Conservation (phyloP, 2,329 filamentous ascomycete species). For the Paecilomyces dactylethromorphus region DNA sequence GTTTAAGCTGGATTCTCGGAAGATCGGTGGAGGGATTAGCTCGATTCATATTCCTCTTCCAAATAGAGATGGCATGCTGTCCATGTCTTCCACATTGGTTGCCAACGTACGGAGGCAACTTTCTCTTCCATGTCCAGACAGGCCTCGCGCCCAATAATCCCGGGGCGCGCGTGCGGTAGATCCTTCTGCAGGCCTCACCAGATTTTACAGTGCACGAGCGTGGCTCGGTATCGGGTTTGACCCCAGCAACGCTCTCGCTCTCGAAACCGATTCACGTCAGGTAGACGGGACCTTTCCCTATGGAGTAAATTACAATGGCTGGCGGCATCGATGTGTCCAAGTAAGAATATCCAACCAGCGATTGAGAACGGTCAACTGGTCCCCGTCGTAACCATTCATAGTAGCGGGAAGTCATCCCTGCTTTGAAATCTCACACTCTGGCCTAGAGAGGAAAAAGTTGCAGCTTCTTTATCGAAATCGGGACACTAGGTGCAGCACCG, state of each 20-base stretch:
- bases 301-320: conserved; percentile 16
- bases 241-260: conserved; percentile 9
- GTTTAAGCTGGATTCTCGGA: background rate
- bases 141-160: conserved; percentile 16
- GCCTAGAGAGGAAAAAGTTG: conserved; percentile 7
- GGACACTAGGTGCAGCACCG: conserved; percentile 8
- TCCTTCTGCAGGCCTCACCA: conserved; percentile 16
- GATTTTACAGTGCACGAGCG: conserved; percentile 4
- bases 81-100: background rate
- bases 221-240: conserved; percentile 1
- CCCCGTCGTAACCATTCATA: background rate
- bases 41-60: conserved; percentile 19
- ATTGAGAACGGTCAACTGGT: conserved; percentile 6
- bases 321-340: conserved; percentile 15
- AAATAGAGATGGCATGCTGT: conserved; percentile 10
- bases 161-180: conserved; percentile 15
- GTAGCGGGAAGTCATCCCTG: conserved; percentile 4
- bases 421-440: background rate
- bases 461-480: conserved; percentile 8
- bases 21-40: conserved; percentile 9
- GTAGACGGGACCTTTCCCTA: conserved; percentile 12
- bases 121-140: conserved; percentile 16
- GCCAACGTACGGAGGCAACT: conserved; percentile 8
- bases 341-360: conserved; percentile 17
- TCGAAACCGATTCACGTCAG: conserved; percentile 21